These are phyloP conservation scores for Amanita phalloides DNA, from an alignment of 768 basidiomycete genomes.

Conservation along the genomic window DNA sequence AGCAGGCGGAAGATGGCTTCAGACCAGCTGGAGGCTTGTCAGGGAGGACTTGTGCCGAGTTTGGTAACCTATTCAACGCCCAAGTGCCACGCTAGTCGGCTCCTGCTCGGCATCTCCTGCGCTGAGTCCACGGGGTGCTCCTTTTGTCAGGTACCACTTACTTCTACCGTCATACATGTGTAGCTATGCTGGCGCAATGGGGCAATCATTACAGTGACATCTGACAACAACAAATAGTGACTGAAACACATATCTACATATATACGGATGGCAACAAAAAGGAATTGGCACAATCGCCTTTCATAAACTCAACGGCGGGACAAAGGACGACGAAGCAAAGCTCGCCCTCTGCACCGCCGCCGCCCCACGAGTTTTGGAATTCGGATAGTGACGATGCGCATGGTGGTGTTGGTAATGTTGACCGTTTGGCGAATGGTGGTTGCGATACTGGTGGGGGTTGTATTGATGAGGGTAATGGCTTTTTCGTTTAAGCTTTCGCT, in stretches of 20 bases:
- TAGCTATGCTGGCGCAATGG: too few relatives aligned
- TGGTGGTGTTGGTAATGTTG: slow-evolving; percentile 24
- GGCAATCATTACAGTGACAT: too few relatives aligned
- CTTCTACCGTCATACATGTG: too few relatives aligned
- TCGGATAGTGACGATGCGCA: slow-evolving; percentile 53
- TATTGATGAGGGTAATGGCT: slow-evolving; percentile 12
- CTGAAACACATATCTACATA: too few relatives aligned
- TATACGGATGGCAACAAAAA: too few relatives aligned
- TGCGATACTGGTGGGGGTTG: slow-evolving; percentile 19
- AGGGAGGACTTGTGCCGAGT: neutral
- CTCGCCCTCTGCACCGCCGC: slow-evolving; percentile 40
- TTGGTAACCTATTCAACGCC: neutral
- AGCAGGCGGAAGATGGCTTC: neutral
- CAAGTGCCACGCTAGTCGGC: slow-evolving; percentile 1
- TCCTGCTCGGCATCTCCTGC: neutral
- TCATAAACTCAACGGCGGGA: slow-evolving; percentile 20
- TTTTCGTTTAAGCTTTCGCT: slow-evolving; percentile 61
- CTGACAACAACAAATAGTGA: too few relatives aligned
- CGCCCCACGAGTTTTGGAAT: slow-evolving; percentile 47
- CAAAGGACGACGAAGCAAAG: slow-evolving; percentile 20
- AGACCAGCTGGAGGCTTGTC: slow-evolving; percentile 4
- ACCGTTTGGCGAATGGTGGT: slow-evolving; percentile 31
- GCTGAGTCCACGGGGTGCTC: too few relatives aligned
- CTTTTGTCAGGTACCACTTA: too few relatives aligned
- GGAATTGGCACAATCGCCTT: too few relatives aligned